Evolutionary conservation across 2,329 filamentous ascomycete species (phyloP).

Genomic region (Hypoxylon sp.): DNA sequence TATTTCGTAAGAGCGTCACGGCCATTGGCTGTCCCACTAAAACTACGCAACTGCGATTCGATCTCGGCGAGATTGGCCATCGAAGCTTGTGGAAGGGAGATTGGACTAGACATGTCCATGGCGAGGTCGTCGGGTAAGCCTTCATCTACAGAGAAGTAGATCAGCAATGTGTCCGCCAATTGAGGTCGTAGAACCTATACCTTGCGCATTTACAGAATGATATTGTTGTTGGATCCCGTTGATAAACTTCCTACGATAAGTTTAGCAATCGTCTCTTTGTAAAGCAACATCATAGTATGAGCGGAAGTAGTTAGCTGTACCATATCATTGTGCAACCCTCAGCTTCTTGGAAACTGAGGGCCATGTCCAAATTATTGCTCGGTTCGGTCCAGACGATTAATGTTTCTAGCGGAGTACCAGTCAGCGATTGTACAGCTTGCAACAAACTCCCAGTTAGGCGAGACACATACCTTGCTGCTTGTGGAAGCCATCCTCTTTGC

Average conservation of each 20-base stretch:
- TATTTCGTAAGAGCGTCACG: constrained; percentile 89
- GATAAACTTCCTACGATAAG: constrained; percentile 80
- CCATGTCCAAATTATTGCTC: constrained; percentile 88
- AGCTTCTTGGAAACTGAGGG: constrained; percentile 95
- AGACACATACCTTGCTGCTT: constrained; percentile 94
- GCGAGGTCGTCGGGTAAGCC: constrained; percentile 85
- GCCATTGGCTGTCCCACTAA: constrained; percentile 76
- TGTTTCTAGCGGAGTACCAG: constrained; percentile 70
- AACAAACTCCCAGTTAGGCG: constrained; percentile 2
- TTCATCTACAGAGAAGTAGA: constrained; percentile 68
- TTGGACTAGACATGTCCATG: constrained; percentile 74
- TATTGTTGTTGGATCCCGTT: constrained; percentile 83
- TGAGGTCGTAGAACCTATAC: constrained; percentile 53
- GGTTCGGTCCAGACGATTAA: constrained; percentile 98
- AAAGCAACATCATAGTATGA: constrained; percentile 3
- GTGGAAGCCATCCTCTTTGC: constrained; percentile 95
- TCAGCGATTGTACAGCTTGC: constrained; percentile 16
- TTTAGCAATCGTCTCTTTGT: constrained; percentile 39
- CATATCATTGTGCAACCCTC: constrained; percentile 94
- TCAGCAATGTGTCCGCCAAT: constrained; percentile 39
- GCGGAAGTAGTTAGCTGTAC: constrained; percentile 58
- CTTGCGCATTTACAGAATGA: constrained; percentile 65
- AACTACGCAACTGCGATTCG: constrained; percentile 81
- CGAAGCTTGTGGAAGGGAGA: constrained; percentile 80
- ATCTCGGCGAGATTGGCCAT: constrained; percentile 86